Conservation (phyloP, 306 rosid genomes). For the Casuarina cunninghamiana region DNA sequence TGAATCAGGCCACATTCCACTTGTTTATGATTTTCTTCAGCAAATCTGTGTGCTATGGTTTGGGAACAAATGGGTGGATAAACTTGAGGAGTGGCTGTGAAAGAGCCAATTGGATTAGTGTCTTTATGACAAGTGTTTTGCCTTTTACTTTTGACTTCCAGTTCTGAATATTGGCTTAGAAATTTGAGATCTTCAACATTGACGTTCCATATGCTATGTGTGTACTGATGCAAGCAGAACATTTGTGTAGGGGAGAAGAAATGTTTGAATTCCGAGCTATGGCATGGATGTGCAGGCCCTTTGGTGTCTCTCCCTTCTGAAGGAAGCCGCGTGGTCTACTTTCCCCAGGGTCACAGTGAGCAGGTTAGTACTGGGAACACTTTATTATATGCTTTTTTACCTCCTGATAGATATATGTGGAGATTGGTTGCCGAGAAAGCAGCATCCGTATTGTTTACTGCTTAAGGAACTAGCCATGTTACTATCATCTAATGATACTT, state of each 20-base stretch:
- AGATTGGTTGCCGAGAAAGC: too few species aligned
- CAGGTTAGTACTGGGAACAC: slow-evolving; percentile 48
- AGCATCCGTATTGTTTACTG: too few species aligned
- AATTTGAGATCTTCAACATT: slow-evolving; percentile 3
- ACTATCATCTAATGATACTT: too few species aligned
- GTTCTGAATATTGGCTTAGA: slow-evolving; percentile 8
- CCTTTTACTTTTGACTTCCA: slow-evolving; percentile 7
- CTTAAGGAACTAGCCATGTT: too few species aligned
- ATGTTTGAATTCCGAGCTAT: slow-evolving; percentile 91
- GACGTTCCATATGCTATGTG: slow-evolving; percentile 11
- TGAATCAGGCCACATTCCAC: neutral
- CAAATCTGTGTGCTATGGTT: neutral
- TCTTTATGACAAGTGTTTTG: slow-evolving; percentile 9
- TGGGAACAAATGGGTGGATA: neutral
- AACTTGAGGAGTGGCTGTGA: neutral
- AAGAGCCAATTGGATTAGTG: slow-evolving; percentile 8
- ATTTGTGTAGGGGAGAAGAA: slow-evolving; percentile 75
- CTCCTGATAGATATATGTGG: too few species aligned
- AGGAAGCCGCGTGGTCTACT: slow-evolving; percentile 90
- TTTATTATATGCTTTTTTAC: too few species aligned
- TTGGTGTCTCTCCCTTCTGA: slow-evolving; percentile 85
- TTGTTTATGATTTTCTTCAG: neutral
- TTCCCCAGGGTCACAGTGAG: slow-evolving; percentile 97
- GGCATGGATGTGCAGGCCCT: slow-evolving; percentile 99
- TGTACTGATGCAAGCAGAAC: slow-evolving; percentile 21